Evolutionary conservation across 129 eudicot genomes (phyloP), one percentile per base, ranked within the genome.

Genomic region (Logfia minima): DNA sequence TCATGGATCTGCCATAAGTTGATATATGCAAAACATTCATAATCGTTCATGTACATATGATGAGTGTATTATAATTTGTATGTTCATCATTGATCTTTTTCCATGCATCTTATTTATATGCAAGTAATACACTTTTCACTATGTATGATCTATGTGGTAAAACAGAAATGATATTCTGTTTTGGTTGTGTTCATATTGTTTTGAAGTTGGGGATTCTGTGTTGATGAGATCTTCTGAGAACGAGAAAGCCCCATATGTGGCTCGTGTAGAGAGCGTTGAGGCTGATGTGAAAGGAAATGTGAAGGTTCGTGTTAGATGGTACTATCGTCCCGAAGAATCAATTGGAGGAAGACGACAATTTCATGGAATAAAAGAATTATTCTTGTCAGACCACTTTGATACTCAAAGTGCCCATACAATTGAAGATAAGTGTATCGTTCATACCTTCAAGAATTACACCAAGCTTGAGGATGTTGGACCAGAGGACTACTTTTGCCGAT

Each of bases 301-400:
- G 76, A 86, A 73, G 84, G 90, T 90, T n/a, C 77, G 73, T 26
- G 89, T 88, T 41, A 74, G 86, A 79, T 88, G 92, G 96, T 90
- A 86, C 74, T 90, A 90, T 59, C 79, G 93, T 64, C 93, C 96
- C 0, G 93, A 88, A 85, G 91, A 90, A 79, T 80, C 93, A 0
- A 74, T 76, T 14, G 92, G 96, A 61, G 93, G 96, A 73, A 80
- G 96, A 68, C 77, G 87, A 31, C 86, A 79, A 73, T 90, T 86
- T 80, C 93, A 90, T 83, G 96, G 93, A 45, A 68, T 76, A 0
- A 90, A 88, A 75, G 96, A 88, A 70, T 72, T 90, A 37, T 86
- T 90, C 80, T 71, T 86, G 75, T 90, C 93, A 0, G 93, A 90
- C 59, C 96, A 88, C 74, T 76, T 61, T 71, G 96, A 86, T 73